Conservation (phyloP, 1,284 basidiomycete genomes). For the Trametes pubescens region DNA sequence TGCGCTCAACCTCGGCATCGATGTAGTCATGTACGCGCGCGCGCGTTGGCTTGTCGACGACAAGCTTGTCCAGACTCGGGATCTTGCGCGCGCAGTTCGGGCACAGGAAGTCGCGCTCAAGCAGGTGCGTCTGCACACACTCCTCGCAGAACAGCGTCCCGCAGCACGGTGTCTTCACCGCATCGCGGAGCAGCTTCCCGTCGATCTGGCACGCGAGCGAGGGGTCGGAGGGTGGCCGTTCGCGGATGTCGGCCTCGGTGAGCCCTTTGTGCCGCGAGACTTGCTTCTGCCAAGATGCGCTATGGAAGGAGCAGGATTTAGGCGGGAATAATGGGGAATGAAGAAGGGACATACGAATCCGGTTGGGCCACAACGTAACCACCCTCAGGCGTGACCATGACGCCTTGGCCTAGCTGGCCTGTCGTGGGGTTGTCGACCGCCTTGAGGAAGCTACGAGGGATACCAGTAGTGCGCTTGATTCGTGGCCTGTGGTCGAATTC, state of each 20-base stretch:
- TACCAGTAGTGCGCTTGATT: conserved; percentile 98
- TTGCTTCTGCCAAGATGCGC: conserved; percentile 93
- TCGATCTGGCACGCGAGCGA: conserved; percentile 88
- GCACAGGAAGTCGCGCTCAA: conserved; percentile 93
- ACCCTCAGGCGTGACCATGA: conserved; percentile 97
- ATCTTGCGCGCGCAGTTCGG: conserved; percentile 89
- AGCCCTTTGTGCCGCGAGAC: conserved; percentile 80
- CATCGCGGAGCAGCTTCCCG: conserved; percentile 87
- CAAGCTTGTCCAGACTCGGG: conserved; percentile 84
- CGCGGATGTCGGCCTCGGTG: conserved; percentile 86
- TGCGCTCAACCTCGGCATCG: conserved; percentile 84
- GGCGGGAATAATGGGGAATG: not conserved
- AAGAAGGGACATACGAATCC: conserved; percentile 73
- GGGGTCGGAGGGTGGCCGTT: conserved; percentile 80
- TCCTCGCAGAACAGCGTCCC: conserved; percentile 92
- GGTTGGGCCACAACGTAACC: conserved; percentile 96
- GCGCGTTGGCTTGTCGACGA: conserved; percentile 80
- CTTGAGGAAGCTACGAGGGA: conserved; percentile 96
- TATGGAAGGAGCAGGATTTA: conserved; percentile 40
- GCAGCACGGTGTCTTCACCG: conserved; percentile 91
- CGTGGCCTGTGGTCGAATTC: conserved; percentile 94
- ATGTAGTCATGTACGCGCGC: conserved; percentile 84
- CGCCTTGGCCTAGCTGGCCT: conserved; percentile 79
- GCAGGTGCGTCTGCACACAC: conserved; percentile 89
- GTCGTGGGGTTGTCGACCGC: conserved; percentile 89